A percentile compares a stretch with the other conserved stretches of the same genome.
These are phyloP conservation scores for Sphaerosporella brunnea DNA, from an alignment of 495 filamentous ascomycete species.

Conservation along the genomic window DNA sequence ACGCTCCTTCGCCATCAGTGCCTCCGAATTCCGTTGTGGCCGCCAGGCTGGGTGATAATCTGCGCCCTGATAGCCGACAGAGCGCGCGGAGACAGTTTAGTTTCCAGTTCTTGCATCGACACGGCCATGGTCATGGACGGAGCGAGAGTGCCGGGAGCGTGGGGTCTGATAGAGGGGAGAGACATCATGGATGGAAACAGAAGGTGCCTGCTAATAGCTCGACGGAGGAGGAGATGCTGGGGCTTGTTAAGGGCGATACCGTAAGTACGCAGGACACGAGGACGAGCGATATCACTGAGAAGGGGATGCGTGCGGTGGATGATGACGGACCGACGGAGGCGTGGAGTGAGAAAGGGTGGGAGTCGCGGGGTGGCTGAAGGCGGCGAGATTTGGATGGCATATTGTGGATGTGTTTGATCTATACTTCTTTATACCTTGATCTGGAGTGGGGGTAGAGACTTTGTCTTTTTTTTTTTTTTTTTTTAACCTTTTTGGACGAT, in stretches of 20 bases:
- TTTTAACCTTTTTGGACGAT: too few species aligned
- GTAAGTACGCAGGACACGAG: background rate
- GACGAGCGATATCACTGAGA: background rate
- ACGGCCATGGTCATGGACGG: constrained; percentile 7
- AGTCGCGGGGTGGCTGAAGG: background rate
- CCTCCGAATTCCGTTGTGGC: too few species aligned
- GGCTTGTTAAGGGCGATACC: constrained; percentile 54
- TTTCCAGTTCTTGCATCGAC: constrained; percentile 57
- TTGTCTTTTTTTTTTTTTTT: too few species aligned
- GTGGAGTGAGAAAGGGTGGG: background rate
- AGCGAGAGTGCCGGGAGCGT: constrained; percentile 12
- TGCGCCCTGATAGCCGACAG: constrained; percentile 27
- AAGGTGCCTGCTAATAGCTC: background rate
- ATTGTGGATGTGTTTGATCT: too few species aligned
- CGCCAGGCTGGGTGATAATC: too few species aligned
- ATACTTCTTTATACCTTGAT: too few species aligned
- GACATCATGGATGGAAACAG: constrained; percentile 2
- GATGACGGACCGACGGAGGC: background rate
- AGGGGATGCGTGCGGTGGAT: background rate
- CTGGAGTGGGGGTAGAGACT: too few species aligned
- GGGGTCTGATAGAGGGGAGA: constrained; percentile 8
- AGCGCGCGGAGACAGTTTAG: constrained; percentile 64
- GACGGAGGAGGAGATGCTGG: constrained; percentile 79
- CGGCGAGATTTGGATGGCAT: too few species aligned
- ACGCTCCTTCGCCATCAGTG: too few species aligned